These are phyloP conservation scores for Thelephora aurantiotincta DNA, from an alignment of 768 basidiomycete species.

Conservation along the genomic window DNA sequence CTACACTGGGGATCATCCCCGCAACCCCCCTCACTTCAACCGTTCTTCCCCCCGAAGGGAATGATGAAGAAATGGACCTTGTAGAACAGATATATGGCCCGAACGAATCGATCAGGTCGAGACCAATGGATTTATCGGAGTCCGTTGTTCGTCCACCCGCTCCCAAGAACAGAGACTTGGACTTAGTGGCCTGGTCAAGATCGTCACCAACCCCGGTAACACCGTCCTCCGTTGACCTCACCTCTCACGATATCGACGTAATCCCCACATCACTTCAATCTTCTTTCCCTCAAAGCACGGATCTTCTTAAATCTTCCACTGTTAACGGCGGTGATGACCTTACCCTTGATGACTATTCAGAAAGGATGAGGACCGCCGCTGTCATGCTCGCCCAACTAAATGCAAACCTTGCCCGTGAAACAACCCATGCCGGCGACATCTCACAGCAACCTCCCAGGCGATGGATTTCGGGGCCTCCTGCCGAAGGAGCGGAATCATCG, in stretches of 20 bases:
- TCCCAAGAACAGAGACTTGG: constrained; percentile 83
- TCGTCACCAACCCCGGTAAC: constrained; percentile 35
- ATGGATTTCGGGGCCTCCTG: constrained; percentile 18
- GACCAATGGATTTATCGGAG: constrained; percentile 67
- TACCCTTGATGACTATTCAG: constrained; percentile 93
- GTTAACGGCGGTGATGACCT: constrained; percentile 20
- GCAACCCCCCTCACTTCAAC: constrained; percentile 6
- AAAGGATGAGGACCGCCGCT: constrained; percentile 95
- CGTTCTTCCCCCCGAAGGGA: constrained; percentile 12
- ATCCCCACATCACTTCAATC: not conserved
- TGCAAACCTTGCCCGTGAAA: constrained; percentile 54
- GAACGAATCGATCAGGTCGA: constrained; percentile 55
- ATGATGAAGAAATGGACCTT: constrained; percentile 88
- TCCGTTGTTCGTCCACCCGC: constrained; percentile 69
- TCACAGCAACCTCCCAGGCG: constrained; percentile 9
- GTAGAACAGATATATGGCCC: constrained; percentile 91
- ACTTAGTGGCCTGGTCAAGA: constrained; percentile 72
- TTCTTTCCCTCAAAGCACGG: constrained; percentile 6
- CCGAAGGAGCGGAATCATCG: constrained; percentile 11
- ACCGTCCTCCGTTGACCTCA: constrained; percentile 20
- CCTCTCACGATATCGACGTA: not conserved
- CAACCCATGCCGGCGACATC: constrained; percentile 12
- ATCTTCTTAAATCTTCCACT: constrained; percentile 6
- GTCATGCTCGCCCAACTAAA: constrained; percentile 97
- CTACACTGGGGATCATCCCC: not conserved